Conservation (phyloP, 2,329 filamentous ascomycete genomes). For the Cytospora leucostoma region DNA sequence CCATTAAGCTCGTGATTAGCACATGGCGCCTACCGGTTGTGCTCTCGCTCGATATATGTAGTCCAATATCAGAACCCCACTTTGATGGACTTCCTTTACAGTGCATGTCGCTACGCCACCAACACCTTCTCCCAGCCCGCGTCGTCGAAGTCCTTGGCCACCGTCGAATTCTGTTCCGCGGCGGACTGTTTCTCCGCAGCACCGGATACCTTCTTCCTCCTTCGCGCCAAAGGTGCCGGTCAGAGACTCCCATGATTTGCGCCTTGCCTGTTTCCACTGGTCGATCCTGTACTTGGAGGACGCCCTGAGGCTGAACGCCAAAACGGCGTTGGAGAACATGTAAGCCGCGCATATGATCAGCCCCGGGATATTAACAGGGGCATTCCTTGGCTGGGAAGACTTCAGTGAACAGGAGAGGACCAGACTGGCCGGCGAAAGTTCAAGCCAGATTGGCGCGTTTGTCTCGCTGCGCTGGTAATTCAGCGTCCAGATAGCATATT, state of each 20-base stretch:
- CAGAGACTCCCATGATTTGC: constrained; percentile 3
- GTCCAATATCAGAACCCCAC: not conserved
- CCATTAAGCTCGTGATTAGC: not conserved
- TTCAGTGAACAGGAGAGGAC: constrained; percentile 63
- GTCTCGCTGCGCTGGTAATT: constrained; percentile 71
- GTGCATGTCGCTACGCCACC: constrained; percentile 16
- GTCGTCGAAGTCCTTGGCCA: not conserved
- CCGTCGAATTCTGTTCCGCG: not conserved
- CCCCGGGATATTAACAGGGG: constrained; percentile 43
- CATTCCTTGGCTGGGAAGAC: constrained; percentile 53
- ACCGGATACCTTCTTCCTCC: not conserved
- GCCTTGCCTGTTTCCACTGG: constrained; percentile 36
- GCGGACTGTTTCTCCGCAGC: not conserved
- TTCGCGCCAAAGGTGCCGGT: not conserved
- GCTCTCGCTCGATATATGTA: not conserved
- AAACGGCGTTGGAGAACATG: constrained; percentile 44
- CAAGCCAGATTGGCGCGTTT: constrained; percentile 63
- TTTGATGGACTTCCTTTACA: constrained; percentile 1
- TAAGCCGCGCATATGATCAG: constrained; percentile 44
- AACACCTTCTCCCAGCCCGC: constrained; percentile 16
- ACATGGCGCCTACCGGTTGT: not conserved
- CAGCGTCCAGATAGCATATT: constrained; percentile 71
- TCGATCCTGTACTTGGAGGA: constrained; percentile 40
- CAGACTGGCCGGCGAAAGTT: constrained; percentile 64
- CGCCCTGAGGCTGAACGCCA: constrained; percentile 38